A percentile compares a stretch with the other conserved stretches of the same genome.
Evolutionary conservation across 208 protist species (phyloP).

Genomic region (Naegleria lovaniensis): DNA sequence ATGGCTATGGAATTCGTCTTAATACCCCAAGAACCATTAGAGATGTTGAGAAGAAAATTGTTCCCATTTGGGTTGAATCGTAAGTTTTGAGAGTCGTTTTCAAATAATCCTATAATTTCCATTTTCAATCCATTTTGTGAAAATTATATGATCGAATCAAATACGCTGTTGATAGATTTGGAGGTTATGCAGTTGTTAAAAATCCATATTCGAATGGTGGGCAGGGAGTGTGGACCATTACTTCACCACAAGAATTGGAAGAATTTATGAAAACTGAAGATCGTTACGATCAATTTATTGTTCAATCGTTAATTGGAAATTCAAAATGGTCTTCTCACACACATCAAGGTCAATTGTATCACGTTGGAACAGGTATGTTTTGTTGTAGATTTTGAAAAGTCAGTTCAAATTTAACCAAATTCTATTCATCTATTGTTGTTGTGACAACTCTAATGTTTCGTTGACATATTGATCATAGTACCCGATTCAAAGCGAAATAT

Average conservation of each 20-base stretch:
- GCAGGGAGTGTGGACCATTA: slow-evolving; percentile 60
- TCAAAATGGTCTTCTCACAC: slow-evolving; percentile 39
- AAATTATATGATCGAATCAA: too few species aligned
- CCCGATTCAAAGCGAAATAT: slow-evolving; percentile 46
- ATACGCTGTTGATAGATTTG: too few species aligned
- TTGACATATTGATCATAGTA: too few species aligned
- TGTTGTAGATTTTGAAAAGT: too few species aligned
- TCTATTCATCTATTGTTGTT: too few species aligned
- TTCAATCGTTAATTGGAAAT: slow-evolving; percentile 60
- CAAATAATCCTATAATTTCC: slow-evolving; percentile 42
- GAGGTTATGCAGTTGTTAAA: slow-evolving; percentile 57
- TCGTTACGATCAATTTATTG: slow-evolving; percentile 58
- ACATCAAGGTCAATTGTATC: slow-evolving; percentile 29
- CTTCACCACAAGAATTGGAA: slow-evolving; percentile 47
- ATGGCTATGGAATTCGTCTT: slow-evolving; percentile 37
- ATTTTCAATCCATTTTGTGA: too few species aligned
- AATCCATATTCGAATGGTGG: slow-evolving; percentile 33
- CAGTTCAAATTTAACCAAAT: too few species aligned
- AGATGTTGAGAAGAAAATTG: slow-evolving; percentile 20
- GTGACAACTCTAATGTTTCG: too few species aligned
- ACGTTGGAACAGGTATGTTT: slow-evolving; percentile 37
- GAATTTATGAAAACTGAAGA: slow-evolving; percentile 49
- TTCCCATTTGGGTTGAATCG: slow-evolving; percentile 19
- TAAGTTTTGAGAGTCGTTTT: slow-evolving; percentile 20
- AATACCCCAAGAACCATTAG: slow-evolving; percentile 42